phyloP scores from a whole-genome alignment of 352 stramenopile species.

The Phytophthora palmivora region DNA sequence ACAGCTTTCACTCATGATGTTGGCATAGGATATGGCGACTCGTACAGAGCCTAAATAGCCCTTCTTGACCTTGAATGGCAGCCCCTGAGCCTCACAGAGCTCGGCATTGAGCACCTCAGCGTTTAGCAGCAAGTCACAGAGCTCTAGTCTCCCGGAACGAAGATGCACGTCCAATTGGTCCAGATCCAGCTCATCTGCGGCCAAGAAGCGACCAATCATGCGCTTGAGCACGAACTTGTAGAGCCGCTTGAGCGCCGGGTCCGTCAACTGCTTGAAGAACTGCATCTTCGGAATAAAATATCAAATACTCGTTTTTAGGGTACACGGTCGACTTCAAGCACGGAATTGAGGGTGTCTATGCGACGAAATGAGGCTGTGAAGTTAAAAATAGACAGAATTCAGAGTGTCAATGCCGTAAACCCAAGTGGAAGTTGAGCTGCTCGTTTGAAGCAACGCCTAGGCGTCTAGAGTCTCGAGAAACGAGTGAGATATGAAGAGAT shows the following conservation, averaged over 20 bases:
- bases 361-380: slow-evolving; percentile 11
- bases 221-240: slow-evolving; percentile 94
- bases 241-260: slow-evolving; percentile 89
- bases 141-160: slow-evolving; percentile 73
- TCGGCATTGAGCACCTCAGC: slow-evolving; percentile 83
- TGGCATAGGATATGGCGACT: slow-evolving; percentile 87
- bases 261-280: slow-evolving; percentile 90
- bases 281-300: slow-evolving; percentile 56
- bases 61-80: slow-evolving; percentile 89
- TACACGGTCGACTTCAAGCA: background rate
- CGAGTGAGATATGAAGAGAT: background rate
- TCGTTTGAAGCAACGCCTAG: background rate
- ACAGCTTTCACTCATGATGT: slow-evolving; percentile 91
- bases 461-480: slow-evolving; percentile 3
- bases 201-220: slow-evolving; percentile 88
- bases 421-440: slow-evolving; percentile 2
- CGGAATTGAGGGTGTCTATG: background rate
- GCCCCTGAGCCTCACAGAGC: slow-evolving; percentile 65
- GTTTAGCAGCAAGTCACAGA: slow-evolving; percentile 85
- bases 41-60: slow-evolving; percentile 87
- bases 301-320: slow-evolving; percentile 13
- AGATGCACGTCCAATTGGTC: slow-evolving; percentile 89
- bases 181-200: slow-evolving; percentile 83
- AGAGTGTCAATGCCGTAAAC: slow-evolving; percentile 6
- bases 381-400: slow-evolving; percentile 25